phyloP scores from a whole-genome alignment of 768 basidiomycete species.

The Lentinula edodes region DNA sequence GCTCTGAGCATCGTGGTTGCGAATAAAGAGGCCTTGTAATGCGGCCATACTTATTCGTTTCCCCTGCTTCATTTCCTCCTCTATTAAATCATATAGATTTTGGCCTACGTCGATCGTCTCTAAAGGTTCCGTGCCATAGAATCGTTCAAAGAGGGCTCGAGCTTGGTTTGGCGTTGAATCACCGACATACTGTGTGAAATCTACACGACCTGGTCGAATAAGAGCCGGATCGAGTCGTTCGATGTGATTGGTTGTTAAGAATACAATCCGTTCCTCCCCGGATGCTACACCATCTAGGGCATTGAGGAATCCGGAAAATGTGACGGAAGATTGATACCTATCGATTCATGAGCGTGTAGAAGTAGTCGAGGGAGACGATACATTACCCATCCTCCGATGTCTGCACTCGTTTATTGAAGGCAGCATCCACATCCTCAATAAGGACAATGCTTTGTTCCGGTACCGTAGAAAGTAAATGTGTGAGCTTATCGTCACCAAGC shows the following conservation, averaged over 20 bases:
- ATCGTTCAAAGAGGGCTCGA: slow-evolving; percentile 68
- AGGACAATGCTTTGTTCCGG: slow-evolving; percentile 93
- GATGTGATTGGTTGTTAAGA: slow-evolving; percentile 98
- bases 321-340: slow-evolving; percentile 92
- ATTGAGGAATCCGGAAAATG: slow-evolving; percentile 96
- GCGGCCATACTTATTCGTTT: slow-evolving; percentile 89
- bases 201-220: slow-evolving; percentile 93
- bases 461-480: slow-evolving; percentile 86
- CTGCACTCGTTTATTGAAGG: slow-evolving; percentile 90
- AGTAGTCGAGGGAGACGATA: slow-evolving; percentile 16
- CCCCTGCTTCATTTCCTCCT: slow-evolving; percentile 44
- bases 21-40: slow-evolving; percentile 92
- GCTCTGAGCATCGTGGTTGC: slow-evolving; percentile 46
- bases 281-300: slow-evolving; percentile 97
- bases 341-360: neutral
- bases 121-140: slow-evolving; percentile 53
- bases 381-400: slow-evolving; percentile 86
- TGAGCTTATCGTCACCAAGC: slow-evolving; percentile 93
- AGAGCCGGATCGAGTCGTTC: slow-evolving; percentile 88
- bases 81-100: slow-evolving; percentile 49
- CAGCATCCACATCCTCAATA: slow-evolving; percentile 96
- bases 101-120: slow-evolving; percentile 41
- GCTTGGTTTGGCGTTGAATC: slow-evolving; percentile 86
- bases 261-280: slow-evolving; percentile 95
- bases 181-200: slow-evolving; percentile 76